Conservation (phyloP, 2,329 filamentous ascomycete genomes). For the Fusarium sp. region DNA sequence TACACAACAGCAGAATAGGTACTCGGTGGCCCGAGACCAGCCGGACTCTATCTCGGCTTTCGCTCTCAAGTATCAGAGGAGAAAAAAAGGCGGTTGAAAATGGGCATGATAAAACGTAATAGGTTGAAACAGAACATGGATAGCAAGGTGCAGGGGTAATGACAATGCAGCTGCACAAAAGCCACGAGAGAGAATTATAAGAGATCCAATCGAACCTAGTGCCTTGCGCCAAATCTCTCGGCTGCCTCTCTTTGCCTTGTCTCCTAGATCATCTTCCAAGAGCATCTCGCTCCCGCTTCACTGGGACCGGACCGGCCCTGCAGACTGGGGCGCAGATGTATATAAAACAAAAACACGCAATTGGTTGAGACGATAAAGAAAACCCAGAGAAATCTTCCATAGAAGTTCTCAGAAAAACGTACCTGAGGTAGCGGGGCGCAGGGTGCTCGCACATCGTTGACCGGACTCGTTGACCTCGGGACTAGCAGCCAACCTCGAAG, state of each 20-base stretch:
- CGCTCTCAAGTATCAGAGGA: slow-evolving; percentile 6
- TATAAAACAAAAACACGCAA: slow-evolving; percentile 1
- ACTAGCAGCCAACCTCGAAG: slow-evolving; percentile 9
- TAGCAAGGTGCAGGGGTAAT: slow-evolving; percentile 12
- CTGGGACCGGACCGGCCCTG: slow-evolving; percentile 45
- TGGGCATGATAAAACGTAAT: slow-evolving; percentile 14
- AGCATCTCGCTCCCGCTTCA: slow-evolving; percentile 30
- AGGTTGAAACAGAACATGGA: slow-evolving; percentile 12
- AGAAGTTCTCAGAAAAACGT: slow-evolving; percentile 33
- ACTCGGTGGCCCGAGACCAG: slow-evolving; percentile 24
- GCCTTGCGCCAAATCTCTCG: slow-evolving; percentile 27
- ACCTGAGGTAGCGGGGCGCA: slow-evolving; percentile 38
- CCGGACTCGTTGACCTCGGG: slow-evolving; percentile 7
- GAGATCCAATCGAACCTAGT: slow-evolving; percentile 40
- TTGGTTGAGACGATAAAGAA: slow-evolving; percentile 23
- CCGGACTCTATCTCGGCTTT: slow-evolving; percentile 32
- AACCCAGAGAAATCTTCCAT: slow-evolving; percentile 26
- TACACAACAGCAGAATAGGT: neutral
- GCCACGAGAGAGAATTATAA: slow-evolving; percentile 12
- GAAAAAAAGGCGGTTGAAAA: slow-evolving; percentile 14
- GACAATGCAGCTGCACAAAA: slow-evolving; percentile 16
- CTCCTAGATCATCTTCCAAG: slow-evolving; percentile 4
- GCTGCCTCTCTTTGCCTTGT: slow-evolving; percentile 4
- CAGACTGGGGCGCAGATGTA: slow-evolving; percentile 25
- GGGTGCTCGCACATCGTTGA: slow-evolving; percentile 36